Percentiles rank a stretch among this genome's conserved stretches.
Evolutionary conservation across 2,329 filamentous ascomycete species (phyloP).

Genomic region (Gnomoniopsis smithogilvyi): DNA sequence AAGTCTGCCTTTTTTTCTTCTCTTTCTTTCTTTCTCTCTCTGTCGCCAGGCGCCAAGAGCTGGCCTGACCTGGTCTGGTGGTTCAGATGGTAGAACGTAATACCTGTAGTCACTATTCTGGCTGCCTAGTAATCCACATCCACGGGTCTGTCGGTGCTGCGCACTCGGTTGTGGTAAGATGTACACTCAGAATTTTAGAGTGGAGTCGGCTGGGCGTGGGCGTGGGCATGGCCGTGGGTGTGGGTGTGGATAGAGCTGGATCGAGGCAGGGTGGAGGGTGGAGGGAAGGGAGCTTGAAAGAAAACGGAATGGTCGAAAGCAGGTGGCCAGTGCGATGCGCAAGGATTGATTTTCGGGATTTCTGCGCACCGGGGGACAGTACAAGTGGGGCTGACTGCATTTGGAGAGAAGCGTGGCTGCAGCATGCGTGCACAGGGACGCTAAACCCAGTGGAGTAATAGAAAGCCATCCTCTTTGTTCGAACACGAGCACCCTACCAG

Average conservation of each 20-base stretch:
- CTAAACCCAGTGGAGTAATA: background rate
- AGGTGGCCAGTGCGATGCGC: slow-evolving; percentile 5
- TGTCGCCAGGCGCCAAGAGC: no score
- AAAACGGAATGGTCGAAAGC: slow-evolving; percentile 16
- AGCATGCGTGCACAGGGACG: background rate
- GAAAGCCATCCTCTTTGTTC: background rate
- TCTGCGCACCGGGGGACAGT: background rate
- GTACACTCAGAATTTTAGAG: slow-evolving; percentile 3
- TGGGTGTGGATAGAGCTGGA: slow-evolving; percentile 4
- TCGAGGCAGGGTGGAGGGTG: background rate
- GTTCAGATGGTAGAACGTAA: background rate
- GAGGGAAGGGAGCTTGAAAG: slow-evolving; percentile 3
- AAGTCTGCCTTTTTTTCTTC: background rate
- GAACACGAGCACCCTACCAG: background rate
- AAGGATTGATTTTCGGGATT: background rate
- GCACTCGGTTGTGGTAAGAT: background rate
- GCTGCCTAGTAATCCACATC: no score
- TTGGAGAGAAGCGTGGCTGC: background rate
- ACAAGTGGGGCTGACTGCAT: background rate
- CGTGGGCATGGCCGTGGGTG: background rate
- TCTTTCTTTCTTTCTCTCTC: no score
- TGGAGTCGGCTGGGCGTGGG: background rate
- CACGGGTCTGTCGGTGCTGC: background rate
- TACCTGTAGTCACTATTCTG: background rate
- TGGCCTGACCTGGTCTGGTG: no score